Evolutionary conservation across 805 yeast genomes (phyloP), one percentile per base, ranked within the genome.

Genomic region (Suhomyces sp.): DNA sequence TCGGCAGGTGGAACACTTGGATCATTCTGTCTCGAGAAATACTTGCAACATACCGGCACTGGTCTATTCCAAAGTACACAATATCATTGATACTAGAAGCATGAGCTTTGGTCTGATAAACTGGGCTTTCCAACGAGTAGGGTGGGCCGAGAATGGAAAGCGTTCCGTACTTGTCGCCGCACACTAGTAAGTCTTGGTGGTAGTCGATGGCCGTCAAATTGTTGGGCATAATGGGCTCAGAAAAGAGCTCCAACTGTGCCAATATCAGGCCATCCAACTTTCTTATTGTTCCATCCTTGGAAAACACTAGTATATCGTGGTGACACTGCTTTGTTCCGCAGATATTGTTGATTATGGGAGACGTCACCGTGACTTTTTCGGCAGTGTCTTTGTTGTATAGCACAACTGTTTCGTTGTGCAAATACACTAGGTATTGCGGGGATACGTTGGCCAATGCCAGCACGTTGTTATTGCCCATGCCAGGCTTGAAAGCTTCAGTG

Each of bases 1-100:
- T 19, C 45, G 64, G 67, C 4, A 31, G 21, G 12, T 61, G 59
- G 53, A 81, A 81, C 0, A 84, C 60, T 60, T 85, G 89, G 27
- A 85, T 76, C 73, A 84, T 85, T 48, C 89, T 61, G 60, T 85
- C 89, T 41, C 89, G 65, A 1, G 86, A 80, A 24, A 79, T 77
- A 39, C 82, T 76, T 17, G 75, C 73, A 4, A 78, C 59, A 45
- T 78, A 70, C 35, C 67, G 59, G n/a, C 33, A 22, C 0, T 55
- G 53, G 0, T 55, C 67, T 3, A 68, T 50, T 43, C 63, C 59
- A 50, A 79, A 77, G 47, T 63, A 67, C 1, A 63, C 50, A 1
- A 81, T 58, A 43, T 77, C 83, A 53, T 79, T 82, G 13, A 82
- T 64, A 9, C 79, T 65, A 6, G 83, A 79, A 21, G 81, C 78